A percentile compares a stretch with the other conserved stretches of the same genome.
Evolutionary conservation across 2,329 filamentous ascomycete genomes (phyloP).

Genomic region (Emmonsia crescens): DNA sequence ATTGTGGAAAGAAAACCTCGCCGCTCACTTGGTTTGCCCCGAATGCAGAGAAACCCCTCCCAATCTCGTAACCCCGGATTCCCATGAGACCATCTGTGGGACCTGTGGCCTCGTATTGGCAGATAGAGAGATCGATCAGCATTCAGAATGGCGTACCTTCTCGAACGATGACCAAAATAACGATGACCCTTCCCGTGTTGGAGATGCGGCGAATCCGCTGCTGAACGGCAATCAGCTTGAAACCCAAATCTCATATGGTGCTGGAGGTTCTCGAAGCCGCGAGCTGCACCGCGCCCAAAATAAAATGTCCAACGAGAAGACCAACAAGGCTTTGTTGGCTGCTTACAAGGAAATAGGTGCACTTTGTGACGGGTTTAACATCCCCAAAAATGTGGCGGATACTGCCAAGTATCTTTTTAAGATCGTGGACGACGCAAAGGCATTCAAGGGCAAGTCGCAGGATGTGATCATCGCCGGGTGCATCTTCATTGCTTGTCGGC

Average conservation of each 20-base stretch:
- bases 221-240: constrained; percentile 83
- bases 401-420: constrained; percentile 94
- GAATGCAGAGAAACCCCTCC: constrained; percentile 91
- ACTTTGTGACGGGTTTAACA: constrained; percentile 74
- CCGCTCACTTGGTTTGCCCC: constrained; percentile 71
- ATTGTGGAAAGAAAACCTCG: constrained; percentile 72
- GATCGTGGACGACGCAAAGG: constrained; percentile 79
- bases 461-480: constrained; percentile 91
- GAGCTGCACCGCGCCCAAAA: constrained; percentile 78
- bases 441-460: constrained; percentile 90
- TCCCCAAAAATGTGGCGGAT: constrained; percentile 71
- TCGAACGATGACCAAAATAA: constrained; percentile 95
- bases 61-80: constrained; percentile 85
- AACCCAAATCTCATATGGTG: constrained; percentile 76
- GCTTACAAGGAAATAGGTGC: constrained; percentile 83
- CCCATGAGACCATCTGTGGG: constrained; percentile 83
- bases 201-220: constrained; percentile 82
- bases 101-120: constrained; percentile 86
- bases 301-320: constrained; percentile 69
- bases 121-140: constrained; percentile 85
- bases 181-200: constrained; percentile 95
- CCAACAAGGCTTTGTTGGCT: constrained; percentile 66
- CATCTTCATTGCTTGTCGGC: constrained; percentile 94
- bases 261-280: constrained; percentile 56
- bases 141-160: constrained; percentile 98